phyloP scores from a whole-genome alignment of 164 flowering plant species.

The Vitis labrusca region DNA sequence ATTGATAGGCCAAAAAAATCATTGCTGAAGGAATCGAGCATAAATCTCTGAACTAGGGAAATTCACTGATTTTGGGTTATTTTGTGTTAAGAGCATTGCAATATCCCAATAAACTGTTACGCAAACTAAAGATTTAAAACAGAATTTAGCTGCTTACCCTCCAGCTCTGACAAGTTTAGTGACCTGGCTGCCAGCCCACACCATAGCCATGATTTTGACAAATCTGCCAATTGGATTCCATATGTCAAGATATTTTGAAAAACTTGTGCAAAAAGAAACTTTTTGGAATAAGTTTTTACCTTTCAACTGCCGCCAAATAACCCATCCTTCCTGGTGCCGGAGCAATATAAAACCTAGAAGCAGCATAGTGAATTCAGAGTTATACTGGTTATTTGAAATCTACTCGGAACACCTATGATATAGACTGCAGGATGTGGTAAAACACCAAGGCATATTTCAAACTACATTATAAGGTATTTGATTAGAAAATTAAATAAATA shows the following conservation, averaged over 20 bases:
- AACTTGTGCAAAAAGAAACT: constrained; percentile 2
- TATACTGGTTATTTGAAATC: background rate
- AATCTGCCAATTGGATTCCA: constrained; percentile 48
- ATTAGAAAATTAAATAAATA: too few relatives aligned
- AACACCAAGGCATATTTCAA: too few relatives aligned
- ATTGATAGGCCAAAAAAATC: too few relatives aligned
- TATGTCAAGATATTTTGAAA: background rate
- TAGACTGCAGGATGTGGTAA: background rate
- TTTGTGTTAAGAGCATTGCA: background rate
- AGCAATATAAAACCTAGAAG: constrained; percentile 69
- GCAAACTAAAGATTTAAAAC: background rate
- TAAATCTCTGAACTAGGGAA: background rate
- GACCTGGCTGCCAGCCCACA: constrained; percentile 96
- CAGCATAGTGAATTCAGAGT: constrained; percentile 2
- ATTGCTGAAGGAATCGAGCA: too few relatives aligned
- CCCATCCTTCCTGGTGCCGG: constrained; percentile 82
- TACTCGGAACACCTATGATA: background rate
- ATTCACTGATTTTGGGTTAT: too few relatives aligned
- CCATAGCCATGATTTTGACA: constrained; percentile 82
- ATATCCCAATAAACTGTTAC: background rate
- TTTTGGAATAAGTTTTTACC: constrained; percentile 31
- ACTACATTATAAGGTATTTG: too few relatives aligned
- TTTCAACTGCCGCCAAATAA: constrained; percentile 62
- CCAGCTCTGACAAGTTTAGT: constrained; percentile 76
- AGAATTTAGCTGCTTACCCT: constrained; percentile 51